Evolutionary conservation across 306 rosid species (phyloP).

Genomic region (Prunus padus): DNA sequence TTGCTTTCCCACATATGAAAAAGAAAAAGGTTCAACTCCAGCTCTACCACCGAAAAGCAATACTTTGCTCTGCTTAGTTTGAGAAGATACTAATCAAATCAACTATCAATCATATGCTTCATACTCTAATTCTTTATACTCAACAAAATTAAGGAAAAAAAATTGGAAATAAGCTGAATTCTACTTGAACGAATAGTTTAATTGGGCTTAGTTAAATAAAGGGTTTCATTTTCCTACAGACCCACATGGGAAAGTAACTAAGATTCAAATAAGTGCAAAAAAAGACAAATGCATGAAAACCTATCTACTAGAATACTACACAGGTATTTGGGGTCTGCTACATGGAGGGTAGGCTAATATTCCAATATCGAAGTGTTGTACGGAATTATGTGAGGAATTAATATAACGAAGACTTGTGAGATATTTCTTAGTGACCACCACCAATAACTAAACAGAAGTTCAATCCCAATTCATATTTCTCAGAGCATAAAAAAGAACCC

Average conservation of each 20-base stretch:
- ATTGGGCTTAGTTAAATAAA: constrained; percentile 10
- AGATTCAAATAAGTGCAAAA: constrained; percentile 1
- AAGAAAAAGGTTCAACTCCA: background rate
- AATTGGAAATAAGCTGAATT: background rate
- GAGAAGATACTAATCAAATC: background rate
- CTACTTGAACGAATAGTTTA: constrained; percentile 8
- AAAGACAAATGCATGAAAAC: too few species aligned
- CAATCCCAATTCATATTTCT: constrained; percentile 12
- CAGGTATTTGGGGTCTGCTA: too few species aligned
- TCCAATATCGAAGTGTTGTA: too few species aligned
- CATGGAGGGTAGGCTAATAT: too few species aligned
- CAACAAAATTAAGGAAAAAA: background rate
- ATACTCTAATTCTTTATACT: background rate
- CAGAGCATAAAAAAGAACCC: constrained; percentile 22
- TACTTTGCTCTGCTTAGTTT: background rate
- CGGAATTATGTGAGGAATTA: too few species aligned
- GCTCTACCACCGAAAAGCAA: background rate
- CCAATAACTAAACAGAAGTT: too few species aligned
- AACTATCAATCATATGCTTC: background rate
- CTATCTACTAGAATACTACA: too few species aligned
- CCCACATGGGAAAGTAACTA: constrained; percentile 14
- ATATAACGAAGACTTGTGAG: too few species aligned
- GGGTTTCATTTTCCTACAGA: constrained; percentile 14
- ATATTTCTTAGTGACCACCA: too few species aligned
- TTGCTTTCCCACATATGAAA: constrained; percentile 1